These are phyloP conservation scores for Xylaria sp. DNA, from an alignment of 2,329 filamentous ascomycete genomes.

Conservation along the genomic window DNA sequence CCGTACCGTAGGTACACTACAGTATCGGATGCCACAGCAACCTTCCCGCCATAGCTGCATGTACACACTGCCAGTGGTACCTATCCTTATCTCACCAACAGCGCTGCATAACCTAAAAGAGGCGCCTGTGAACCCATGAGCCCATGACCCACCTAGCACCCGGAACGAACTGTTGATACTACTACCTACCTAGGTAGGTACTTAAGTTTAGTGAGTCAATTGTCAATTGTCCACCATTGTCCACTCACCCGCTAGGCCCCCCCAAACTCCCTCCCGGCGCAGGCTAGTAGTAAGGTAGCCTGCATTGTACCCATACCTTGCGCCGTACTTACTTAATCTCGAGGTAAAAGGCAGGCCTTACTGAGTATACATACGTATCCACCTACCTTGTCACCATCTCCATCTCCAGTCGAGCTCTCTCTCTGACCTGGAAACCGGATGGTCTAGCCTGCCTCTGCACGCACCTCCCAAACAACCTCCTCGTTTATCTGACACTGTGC, in stretches of 20 bases:
- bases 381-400: conserved; percentile 10
- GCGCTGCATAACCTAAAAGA: no score
- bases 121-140: background rate
- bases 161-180: conserved; percentile 15
- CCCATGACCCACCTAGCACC: conserved; percentile 21
- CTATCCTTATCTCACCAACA: conserved; percentile 5
- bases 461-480: background rate
- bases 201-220: background rate
- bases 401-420: conserved; percentile 10
- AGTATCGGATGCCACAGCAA: background rate
- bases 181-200: no score
- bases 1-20: background rate
- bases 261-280: background rate
- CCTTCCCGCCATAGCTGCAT: no score
- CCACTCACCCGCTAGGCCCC: background rate
- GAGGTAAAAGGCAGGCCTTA: no score
- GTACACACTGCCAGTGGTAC: background rate
- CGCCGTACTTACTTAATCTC: background rate
- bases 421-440: conserved; percentile 13
- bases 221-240: no score
- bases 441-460: conserved; percentile 15
- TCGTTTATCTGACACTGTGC: conserved; percentile 7
- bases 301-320: background rate
- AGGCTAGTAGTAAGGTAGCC: background rate
- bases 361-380: no score